Evolutionary conservation across 139 green algal species (phyloP).

Genomic region (Ettlia oleoabundans): DNA sequence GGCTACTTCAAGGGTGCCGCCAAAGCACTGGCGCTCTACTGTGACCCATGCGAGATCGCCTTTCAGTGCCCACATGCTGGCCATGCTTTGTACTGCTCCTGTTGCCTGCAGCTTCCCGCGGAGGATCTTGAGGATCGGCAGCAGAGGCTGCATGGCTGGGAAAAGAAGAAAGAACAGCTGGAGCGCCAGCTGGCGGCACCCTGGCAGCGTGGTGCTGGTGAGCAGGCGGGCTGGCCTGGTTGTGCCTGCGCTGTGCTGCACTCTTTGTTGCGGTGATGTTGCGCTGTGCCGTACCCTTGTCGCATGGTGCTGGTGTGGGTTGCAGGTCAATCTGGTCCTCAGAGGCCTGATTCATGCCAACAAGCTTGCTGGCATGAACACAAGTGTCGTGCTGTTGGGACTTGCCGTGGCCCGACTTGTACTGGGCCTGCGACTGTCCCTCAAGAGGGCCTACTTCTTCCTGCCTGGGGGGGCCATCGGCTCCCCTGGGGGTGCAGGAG

Average conservation of each 20-base stretch:
- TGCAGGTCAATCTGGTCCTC: no score
- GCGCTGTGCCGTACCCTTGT: no score
- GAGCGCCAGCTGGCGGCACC: constrained; percentile 10
- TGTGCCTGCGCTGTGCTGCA: not conserved
- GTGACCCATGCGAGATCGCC: not conserved
- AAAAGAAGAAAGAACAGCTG: not conserved
- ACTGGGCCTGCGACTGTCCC: no score
- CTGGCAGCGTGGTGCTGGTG: not conserved
- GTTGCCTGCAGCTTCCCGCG: not conserved
- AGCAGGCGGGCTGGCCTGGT: not conserved
- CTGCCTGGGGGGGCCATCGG: not conserved
- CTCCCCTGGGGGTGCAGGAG: not conserved
- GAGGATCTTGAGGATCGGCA: not conserved
- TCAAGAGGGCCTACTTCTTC: no score
- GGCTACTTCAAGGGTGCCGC: no score
- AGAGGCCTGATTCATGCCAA: no score
- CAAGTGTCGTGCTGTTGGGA: no score
- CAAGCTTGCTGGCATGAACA: no score
- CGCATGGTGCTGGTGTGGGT: no score
- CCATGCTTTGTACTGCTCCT: not conserved
- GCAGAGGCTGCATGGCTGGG: not conserved
- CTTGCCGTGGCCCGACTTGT: no score
- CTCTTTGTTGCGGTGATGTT: no score
- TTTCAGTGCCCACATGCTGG: not conserved
- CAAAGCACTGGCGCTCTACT: no score